Percentiles rank a stretch among this genome's conserved stretches.
These are phyloP conservation scores for Phytophthora pisi DNA, from an alignment of 352 stramenopile genomes.

Conservation along the genomic window DNA sequence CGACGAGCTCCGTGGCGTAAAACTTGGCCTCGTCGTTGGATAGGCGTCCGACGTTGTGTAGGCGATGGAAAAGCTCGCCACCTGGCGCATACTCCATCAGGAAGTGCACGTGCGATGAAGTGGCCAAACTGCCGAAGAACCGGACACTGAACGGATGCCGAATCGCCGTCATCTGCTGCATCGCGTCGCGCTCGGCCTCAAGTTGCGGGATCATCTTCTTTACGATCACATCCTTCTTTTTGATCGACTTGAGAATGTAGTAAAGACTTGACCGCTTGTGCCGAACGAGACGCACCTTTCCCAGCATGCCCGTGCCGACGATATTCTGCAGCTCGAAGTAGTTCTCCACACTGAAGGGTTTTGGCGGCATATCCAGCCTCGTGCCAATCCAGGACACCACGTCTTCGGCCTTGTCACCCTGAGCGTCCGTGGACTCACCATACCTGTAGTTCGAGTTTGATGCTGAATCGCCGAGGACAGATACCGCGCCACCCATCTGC, in stretches of 20 bases:
- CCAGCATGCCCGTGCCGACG: constrained; percentile 76
- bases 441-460: constrained; percentile 25
- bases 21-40: constrained; percentile 78
- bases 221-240: constrained; percentile 63
- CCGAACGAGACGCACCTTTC: constrained; percentile 66
- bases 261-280: constrained; percentile 63
- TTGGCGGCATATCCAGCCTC: constrained; percentile 58
- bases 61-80: constrained; percentile 66
- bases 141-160: constrained; percentile 52
- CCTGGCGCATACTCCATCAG: constrained; percentile 73
- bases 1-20: constrained; percentile 68
- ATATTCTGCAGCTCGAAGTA: constrained; percentile 67
- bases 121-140: constrained; percentile 75
- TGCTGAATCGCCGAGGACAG: constrained; percentile 26
- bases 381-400: constrained; percentile 51
- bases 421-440: constrained; percentile 15
- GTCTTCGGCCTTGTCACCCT: constrained; percentile 13
- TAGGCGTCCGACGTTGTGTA: constrained; percentile 61
- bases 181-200: constrained; percentile 56
- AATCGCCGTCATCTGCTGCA: constrained; percentile 47
- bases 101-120: constrained; percentile 62
- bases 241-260: constrained; percentile 80
- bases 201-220: constrained; percentile 67
- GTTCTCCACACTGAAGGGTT: constrained; percentile 56
- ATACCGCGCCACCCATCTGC: constrained; percentile 32